phyloP scores from a whole-genome alignment of 2,329 filamentous ascomycete genomes.

The Claviceps fusiformis region DNA sequence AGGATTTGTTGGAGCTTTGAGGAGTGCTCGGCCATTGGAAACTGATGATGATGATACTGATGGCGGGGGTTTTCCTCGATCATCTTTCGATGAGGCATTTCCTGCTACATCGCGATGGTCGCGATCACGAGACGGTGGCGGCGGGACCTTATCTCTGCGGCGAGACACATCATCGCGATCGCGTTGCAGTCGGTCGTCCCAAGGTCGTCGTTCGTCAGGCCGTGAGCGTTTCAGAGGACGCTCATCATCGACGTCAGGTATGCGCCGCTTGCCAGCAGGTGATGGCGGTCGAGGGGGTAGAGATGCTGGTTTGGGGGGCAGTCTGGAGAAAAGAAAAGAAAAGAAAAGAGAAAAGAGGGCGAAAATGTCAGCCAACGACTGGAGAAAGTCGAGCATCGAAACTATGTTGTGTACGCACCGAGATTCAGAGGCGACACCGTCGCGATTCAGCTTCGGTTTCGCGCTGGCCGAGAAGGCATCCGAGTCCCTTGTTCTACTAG shows the following conservation, averaged over 20 bases:
- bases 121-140: slow-evolving; percentile 1
- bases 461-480: neutral
- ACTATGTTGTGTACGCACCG: slow-evolving; percentile 2
- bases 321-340: slow-evolving; percentile 11
- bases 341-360: neutral
- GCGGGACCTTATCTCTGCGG: slow-evolving; percentile 14
- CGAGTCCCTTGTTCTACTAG: slow-evolving; percentile 5
- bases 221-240: slow-evolving; percentile 34
- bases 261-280: slow-evolving; percentile 34
- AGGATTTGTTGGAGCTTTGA: slow-evolving; percentile 17
- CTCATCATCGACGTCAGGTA: slow-evolving; percentile 29
- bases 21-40: slow-evolving; percentile 22
- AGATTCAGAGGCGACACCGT: slow-evolving; percentile 3
- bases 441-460: slow-evolving; percentile 5
- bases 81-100: slow-evolving; percentile 13
- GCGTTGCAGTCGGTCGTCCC: slow-evolving; percentile 19
- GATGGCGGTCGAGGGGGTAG: slow-evolving; percentile 25
- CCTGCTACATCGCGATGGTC: slow-evolving; percentile 4
- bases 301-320: slow-evolving; percentile 24
- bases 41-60: slow-evolving; percentile 14
- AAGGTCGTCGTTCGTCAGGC: slow-evolving; percentile 21
- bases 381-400: neutral
- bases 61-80: slow-evolving; percentile 7
- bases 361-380: neutral
- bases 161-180: slow-evolving; percentile 20